phyloP scores from a whole-genome alignment of 352 stramenopile genomes.

The Saprolegnia diclina region DNA sequence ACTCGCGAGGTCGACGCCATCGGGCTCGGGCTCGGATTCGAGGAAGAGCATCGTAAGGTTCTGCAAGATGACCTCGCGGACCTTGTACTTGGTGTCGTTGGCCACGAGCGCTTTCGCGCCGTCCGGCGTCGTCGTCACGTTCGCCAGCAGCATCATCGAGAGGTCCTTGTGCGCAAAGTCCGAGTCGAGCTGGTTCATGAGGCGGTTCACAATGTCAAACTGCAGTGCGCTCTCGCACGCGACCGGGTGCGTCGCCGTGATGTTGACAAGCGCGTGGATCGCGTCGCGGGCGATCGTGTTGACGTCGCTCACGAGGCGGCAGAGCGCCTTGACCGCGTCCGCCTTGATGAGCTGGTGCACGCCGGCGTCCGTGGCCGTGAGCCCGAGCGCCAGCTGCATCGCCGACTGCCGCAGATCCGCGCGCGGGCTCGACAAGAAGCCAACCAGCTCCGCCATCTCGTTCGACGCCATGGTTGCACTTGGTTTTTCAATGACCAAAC shows the following conservation, averaged over 20 bases:
- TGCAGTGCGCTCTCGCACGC: constrained; percentile 69
- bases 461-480: constrained; percentile 9
- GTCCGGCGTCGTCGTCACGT: constrained; percentile 18
- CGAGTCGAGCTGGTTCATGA: constrained; percentile 80
- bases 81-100: constrained; percentile 33
- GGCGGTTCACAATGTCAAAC: constrained; percentile 73
- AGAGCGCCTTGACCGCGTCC: constrained; percentile 72
- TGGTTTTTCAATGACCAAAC: too few relatives aligned
- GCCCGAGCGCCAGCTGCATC: constrained; percentile 70
- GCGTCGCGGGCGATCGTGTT: constrained; percentile 76
- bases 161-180: constrained; percentile 79
- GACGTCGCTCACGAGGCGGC: constrained; percentile 76
- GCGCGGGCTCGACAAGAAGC: constrained; percentile 74
- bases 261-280: constrained; percentile 83
- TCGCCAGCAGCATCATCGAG: constrained; percentile 85
- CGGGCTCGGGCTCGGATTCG: constrained; percentile 63
- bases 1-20: constrained; percentile 57
- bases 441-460: constrained; percentile 69
- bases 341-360: constrained; percentile 72
- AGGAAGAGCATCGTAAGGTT: constrained; percentile 68
- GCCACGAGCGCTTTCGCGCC: constrained; percentile 25
- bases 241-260: constrained; percentile 62
- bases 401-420: constrained; percentile 80
- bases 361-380: constrained; percentile 76
- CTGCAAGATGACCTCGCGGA: constrained; percentile 78